Conservation (phyloP, 176 grass and related monocot species). For the Oryza punctata region DNA sequence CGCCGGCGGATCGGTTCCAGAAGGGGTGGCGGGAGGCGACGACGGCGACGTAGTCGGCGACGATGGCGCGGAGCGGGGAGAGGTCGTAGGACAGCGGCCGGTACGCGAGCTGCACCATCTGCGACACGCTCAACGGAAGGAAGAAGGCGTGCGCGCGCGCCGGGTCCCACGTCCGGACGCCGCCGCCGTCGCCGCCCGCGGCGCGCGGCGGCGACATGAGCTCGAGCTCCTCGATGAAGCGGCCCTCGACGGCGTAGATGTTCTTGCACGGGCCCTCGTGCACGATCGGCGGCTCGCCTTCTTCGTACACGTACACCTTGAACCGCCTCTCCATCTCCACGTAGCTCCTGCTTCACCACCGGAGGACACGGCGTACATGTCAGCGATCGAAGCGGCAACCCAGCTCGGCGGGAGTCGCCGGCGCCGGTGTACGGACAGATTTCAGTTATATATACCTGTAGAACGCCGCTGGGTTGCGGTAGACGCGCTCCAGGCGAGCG, state of each 20-base stretch:
- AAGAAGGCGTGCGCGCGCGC: slow-evolving; percentile 62
- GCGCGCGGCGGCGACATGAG: neutral
- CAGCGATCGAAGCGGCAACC: too few species aligned
- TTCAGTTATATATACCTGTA: slow-evolving; percentile 20
- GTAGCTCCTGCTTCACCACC: slow-evolving; percentile 57
- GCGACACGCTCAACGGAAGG: slow-evolving; percentile 62
- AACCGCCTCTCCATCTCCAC: slow-evolving; percentile 77
- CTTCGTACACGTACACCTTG: slow-evolving; percentile 80
- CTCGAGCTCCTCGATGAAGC: slow-evolving; percentile 81
- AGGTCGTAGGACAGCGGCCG: slow-evolving; percentile 23
- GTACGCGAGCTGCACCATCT: slow-evolving; percentile 61
- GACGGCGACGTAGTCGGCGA: slow-evolving; percentile 70
- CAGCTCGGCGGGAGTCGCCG: too few species aligned
- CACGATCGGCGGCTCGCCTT: slow-evolving; percentile 74
- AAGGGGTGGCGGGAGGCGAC: slow-evolving; percentile 57
- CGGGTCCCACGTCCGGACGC: slow-evolving; percentile 51
- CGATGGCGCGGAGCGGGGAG: slow-evolving; percentile 31
- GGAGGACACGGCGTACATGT: too few species aligned
- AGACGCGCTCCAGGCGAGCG: slow-evolving; percentile 31
- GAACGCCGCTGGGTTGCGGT: slow-evolving; percentile 55
- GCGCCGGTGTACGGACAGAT: too few species aligned
- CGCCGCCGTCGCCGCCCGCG: neutral
- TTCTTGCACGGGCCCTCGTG: slow-evolving; percentile 73
- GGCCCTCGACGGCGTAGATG: slow-evolving; percentile 78
- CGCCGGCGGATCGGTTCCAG: slow-evolving; percentile 72